These are phyloP conservation scores for Candida endomychidarum DNA, from an alignment of 805 yeast genomes.

Conservation along the genomic window DNA sequence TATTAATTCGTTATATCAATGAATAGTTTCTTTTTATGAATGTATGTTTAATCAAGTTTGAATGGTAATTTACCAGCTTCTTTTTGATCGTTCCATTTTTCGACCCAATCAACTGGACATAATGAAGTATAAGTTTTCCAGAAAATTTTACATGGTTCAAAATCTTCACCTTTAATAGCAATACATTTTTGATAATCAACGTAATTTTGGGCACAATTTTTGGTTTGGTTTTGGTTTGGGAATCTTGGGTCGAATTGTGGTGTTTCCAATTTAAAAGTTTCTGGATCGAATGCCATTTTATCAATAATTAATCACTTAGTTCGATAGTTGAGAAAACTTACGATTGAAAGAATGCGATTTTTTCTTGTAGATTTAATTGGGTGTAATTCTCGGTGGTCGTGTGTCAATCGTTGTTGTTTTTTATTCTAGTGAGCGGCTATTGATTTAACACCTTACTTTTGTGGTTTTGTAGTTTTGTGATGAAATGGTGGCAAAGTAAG, in stretches of 20 bases:
- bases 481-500: no score
- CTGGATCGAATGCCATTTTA: constrained; percentile 39
- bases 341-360: constrained; percentile 4
- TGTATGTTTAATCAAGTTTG: constrained; percentile 28
- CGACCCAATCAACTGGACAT: constrained; percentile 84
- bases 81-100: constrained; percentile 87
- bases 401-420: not conserved
- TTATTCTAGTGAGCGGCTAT: not conserved
- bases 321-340: constrained; percentile 4
- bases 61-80: constrained; percentile 49
- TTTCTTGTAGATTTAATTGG: constrained; percentile 5
- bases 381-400: not conserved
- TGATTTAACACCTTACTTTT: not conserved
- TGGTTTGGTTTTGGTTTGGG: constrained; percentile 97
- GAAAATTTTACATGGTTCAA: constrained; percentile 95
- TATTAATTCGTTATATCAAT: constrained; percentile 10
- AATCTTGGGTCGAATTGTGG: constrained; percentile 82
- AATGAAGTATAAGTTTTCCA: constrained; percentile 85
- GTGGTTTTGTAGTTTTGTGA: not conserved
- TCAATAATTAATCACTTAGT: not conserved
- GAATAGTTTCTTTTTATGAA: not conserved
- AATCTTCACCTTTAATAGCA: constrained; percentile 95
- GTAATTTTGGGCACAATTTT: constrained; percentile 97
- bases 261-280: constrained; percentile 41
- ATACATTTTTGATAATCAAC: constrained; percentile 98